phyloP scores from a whole-genome alignment of 2,329 filamentous ascomycete genomes.

The Shiraia sp. region DNA sequence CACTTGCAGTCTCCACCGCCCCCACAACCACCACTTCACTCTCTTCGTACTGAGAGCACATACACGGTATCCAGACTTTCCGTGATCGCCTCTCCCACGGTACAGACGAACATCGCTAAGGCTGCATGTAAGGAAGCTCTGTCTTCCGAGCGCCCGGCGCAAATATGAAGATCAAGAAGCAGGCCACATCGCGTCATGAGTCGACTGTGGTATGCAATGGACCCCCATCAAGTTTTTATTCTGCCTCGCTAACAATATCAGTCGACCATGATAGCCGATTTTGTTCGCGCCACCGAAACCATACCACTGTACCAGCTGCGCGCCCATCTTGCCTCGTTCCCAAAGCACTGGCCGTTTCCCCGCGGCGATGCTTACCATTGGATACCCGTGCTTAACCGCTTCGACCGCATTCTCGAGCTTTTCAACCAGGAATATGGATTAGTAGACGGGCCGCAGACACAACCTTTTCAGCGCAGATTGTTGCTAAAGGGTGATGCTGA shows the following conservation, averaged over 20 bases:
- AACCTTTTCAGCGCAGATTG: conserved; percentile 71
- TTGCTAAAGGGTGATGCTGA: conserved; percentile 63
- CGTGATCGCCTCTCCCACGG: conserved; percentile 2
- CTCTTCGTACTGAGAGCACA: not conserved
- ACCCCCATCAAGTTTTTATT: not conserved
- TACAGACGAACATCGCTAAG: conserved; percentile 3
- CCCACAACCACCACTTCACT: conserved; percentile 4
- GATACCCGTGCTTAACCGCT: conserved; percentile 92
- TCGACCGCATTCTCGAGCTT: conserved; percentile 83
- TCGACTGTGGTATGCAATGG: conserved; percentile 51
- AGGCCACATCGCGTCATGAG: conserved; percentile 58
- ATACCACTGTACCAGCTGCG: conserved; percentile 77
- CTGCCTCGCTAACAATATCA: conserved; percentile 46
- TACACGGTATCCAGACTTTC: conserved; percentile 3
- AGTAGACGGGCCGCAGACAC: conserved; percentile 76
- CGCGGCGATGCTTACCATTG: conserved; percentile 97
- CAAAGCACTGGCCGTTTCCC: conserved; percentile 90
- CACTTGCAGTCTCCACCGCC: not conserved
- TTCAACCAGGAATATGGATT: conserved; percentile 82
- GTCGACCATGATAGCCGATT: conserved; percentile 86
- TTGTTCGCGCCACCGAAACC: conserved; percentile 71
- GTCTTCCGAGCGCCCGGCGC: conserved; percentile 42
- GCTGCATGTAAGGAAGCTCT: conserved; percentile 41
- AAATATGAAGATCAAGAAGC: conserved; percentile 61
- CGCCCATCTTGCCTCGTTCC: conserved; percentile 75